Evolutionary conservation across 179 eudicot species (phyloP).

Genomic region (Beta corolliflora): DNA sequence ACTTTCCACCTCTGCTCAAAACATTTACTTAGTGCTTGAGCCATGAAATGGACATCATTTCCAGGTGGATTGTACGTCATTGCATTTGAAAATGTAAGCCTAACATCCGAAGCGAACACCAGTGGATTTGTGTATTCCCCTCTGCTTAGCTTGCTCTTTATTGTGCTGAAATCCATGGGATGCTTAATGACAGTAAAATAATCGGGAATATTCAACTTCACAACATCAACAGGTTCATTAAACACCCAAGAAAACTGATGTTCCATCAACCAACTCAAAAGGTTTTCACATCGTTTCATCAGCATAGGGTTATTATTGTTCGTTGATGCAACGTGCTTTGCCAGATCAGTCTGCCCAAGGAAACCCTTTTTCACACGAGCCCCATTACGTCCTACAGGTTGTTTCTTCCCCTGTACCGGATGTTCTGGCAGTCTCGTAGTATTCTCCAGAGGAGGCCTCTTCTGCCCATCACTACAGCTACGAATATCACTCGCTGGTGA

Average conservation of each 20-base stretch:
- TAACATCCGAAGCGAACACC: constrained; percentile 69
- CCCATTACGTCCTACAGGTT: constrained; percentile 27
- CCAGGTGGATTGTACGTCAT: constrained; percentile 84
- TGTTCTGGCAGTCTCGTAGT: constrained; percentile 27
- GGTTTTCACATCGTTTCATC: constrained; percentile 62
- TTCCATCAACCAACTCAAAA: constrained; percentile 54
- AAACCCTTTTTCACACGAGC: constrained; percentile 49
- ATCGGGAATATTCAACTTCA: constrained; percentile 73
- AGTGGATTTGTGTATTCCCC: constrained; percentile 53
- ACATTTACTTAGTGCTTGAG: constrained; percentile 52
- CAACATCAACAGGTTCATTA: constrained; percentile 73
- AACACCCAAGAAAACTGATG: constrained; percentile 76
- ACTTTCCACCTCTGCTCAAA: constrained; percentile 78
- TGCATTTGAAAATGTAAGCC: constrained; percentile 83
- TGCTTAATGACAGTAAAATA: constrained; percentile 73
- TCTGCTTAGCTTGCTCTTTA: constrained; percentile 53
- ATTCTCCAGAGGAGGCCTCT: constrained; percentile 36
- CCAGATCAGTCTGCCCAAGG: constrained; percentile 46
- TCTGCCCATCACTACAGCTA: constrained; percentile 50
- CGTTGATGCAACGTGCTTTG: constrained; percentile 24
- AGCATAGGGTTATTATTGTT: constrained; percentile 33
- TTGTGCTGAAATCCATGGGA: constrained; percentile 90
- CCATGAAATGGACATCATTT: constrained; percentile 75
- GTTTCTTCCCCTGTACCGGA: constrained; percentile 46
- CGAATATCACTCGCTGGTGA: constrained; percentile 59